These are phyloP conservation scores for Diaporthe capsici DNA, from an alignment of 2,329 filamentous ascomycete species.

Conservation along the genomic window DNA sequence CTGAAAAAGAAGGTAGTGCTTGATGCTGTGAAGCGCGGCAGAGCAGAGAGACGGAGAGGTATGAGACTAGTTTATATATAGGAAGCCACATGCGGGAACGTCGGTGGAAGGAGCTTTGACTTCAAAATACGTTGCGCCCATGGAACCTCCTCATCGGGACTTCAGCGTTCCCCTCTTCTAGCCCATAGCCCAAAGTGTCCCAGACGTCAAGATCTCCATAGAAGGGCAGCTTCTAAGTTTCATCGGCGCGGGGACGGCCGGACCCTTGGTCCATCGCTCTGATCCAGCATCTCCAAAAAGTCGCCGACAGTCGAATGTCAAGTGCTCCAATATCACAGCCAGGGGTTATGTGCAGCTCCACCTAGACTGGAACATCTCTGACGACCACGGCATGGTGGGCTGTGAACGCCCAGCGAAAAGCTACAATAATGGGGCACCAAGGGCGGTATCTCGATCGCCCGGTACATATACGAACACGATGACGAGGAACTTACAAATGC, in stretches of 20 bases:
- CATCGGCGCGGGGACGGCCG: background rate
- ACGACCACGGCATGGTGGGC: background rate
- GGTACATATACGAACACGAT: slow-evolving; percentile 13
- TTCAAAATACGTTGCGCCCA: background rate
- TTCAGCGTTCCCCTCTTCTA: background rate
- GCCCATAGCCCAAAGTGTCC: slow-evolving; percentile 8
- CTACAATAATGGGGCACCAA: background rate
- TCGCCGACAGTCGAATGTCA: background rate
- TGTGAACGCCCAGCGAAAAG: background rate
- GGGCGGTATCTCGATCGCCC: background rate
- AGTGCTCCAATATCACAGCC: background rate
- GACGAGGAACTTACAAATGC: background rate
- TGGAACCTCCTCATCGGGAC: background rate
- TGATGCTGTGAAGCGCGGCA: background rate
- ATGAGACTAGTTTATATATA: background rate
- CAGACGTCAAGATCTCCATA: background rate
- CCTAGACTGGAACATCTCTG: background rate
- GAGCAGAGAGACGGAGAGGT: background rate
- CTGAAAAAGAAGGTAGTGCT: background rate
- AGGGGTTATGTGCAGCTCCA: background rate
- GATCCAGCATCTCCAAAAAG: background rate
- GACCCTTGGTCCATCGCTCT: background rate
- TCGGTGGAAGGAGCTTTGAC: background rate
- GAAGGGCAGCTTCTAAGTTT: background rate
- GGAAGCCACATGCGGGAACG: background rate